phyloP scores from a whole-genome alignment of 305 asterid species.

The Fraxinus xanthoxyloides region DNA sequence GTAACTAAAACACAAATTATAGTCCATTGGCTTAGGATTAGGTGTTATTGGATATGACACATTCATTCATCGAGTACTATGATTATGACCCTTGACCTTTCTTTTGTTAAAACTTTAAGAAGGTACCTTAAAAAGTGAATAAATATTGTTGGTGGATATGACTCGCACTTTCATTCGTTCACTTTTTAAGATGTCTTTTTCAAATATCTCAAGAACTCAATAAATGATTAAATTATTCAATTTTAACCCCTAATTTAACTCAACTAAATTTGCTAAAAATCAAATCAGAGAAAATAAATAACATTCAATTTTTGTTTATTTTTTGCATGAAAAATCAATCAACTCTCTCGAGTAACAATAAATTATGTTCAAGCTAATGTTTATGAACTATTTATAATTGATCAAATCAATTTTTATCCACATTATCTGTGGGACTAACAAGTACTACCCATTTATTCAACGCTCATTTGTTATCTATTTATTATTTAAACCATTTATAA shows the following conservation, averaged over 20 bases:
- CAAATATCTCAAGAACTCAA: neutral
- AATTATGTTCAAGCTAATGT: too few species aligned
- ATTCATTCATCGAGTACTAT: neutral
- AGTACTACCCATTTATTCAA: too few species aligned
- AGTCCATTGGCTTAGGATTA: neutral
- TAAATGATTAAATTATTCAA: too few species aligned
- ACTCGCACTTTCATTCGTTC: neutral
- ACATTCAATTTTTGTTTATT: too few species aligned
- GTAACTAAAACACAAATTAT: neutral
- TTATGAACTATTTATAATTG: too few species aligned
- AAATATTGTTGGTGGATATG: neutral
- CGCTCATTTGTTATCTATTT: too few species aligned
- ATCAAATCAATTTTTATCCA: neutral
- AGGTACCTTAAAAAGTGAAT: neutral
- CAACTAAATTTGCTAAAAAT: too few species aligned
- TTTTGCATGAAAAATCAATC: neutral
- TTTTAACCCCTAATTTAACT: too few species aligned
- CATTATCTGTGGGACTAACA: too few species aligned
- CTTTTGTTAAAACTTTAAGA: neutral
- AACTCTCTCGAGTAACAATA: neutral
- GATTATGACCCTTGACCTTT: neutral
- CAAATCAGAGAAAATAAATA: too few species aligned
- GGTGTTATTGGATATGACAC: neutral
- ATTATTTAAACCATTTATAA: too few species aligned
- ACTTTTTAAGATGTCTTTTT: neutral